A percentile compares a stretch with the other conserved stretches of the same genome.
Evolutionary conservation across 176 grass and related monocot genomes (phyloP).

Genomic region (Olyra latifolia): DNA sequence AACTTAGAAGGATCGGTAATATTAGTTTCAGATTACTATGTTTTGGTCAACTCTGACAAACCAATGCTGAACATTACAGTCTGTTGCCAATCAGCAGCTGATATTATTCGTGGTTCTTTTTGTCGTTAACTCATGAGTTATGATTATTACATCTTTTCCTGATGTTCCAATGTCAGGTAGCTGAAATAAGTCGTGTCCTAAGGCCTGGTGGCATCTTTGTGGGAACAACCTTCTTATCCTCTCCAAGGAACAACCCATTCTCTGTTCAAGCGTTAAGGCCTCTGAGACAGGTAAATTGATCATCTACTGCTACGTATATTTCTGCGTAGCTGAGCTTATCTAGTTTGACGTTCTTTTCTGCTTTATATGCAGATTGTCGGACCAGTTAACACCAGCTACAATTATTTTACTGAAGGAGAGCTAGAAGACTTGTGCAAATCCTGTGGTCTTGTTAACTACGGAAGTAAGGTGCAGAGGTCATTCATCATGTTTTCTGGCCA

Average conservation of each 20-base stretch:
- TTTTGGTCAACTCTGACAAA: neutral
- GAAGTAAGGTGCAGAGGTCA: slow-evolving; percentile 64
- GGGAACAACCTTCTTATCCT: slow-evolving; percentile 78
- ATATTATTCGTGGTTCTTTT: neutral
- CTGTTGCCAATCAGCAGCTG: neutral
- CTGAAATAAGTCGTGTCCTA: slow-evolving; percentile 92
- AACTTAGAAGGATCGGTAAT: too few species aligned
- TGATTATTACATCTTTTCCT: slow-evolving; percentile 1
- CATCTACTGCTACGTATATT: neutral
- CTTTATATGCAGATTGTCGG: slow-evolving; percentile 58
- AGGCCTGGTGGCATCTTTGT: slow-evolving; percentile 90
- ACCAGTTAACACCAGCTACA: slow-evolving; percentile 77
- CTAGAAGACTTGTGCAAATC: slow-evolving; percentile 84
- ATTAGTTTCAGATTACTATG: neutral
- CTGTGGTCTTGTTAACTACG: slow-evolving; percentile 84
- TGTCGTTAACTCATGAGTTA: neutral
- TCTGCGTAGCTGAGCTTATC: slow-evolving; percentile 12
- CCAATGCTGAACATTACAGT: neutral
- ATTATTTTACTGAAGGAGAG: slow-evolving; percentile 83
- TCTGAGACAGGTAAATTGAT: slow-evolving; percentile 61
- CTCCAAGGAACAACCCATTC: slow-evolving; percentile 64
- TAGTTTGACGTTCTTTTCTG: neutral
- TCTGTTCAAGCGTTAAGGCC: slow-evolving; percentile 55
- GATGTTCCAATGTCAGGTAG: slow-evolving; percentile 56
- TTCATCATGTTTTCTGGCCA: slow-evolving; percentile 99